Evolutionary conservation across 1,284 basidiomycete genomes (phyloP), one percentile per base, ranked within the genome.

Genomic region (Microbotryomycetes sp.): DNA sequence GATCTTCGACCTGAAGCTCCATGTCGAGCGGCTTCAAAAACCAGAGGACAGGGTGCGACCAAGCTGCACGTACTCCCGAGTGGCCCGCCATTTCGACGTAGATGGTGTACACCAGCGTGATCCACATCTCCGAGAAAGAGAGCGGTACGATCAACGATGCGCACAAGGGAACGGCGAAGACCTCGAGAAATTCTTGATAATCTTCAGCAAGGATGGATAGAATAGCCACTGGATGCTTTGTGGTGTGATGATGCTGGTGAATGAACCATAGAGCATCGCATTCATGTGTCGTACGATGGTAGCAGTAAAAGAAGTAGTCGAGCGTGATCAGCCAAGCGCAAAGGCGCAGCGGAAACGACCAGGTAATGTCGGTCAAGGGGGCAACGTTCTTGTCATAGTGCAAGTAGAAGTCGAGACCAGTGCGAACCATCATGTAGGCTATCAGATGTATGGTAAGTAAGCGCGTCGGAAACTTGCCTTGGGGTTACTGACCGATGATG

Each of bases 261-360:
- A 64, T 59, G 23, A 54, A 55, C 62, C 62, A 64, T 1, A 64
- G 50, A 30, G 54, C 26, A 51, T 61, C 62, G 18, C 54, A 46
- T 45, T 64, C 62, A 50, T 64, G 62, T 27, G 56, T 52, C 9
- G 50, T 49, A 18, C 62, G 59, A 49, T 58, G 59, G 56, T 58
- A 64, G 35, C 26, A 46, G 45, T 62, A 62, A 30, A 54, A 31
- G 41, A 58, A 52, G 5, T 35, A 54, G 53, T 51, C 30, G 35
- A 41, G 35, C 35, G 35, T 41, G 35, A 52, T 29, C 26, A 27
- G 26, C 50, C 50, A 52, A 18, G 29, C 13, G 50, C 24, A 27
- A n/a, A 52, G 28, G 5, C 50, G 50, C 50, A 52, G 27, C 9
- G 50, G 50, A 26, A 52, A 52, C 11, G 50, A 24, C 50, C 50